These are phyloP conservation scores for Brassica nigra DNA, from an alignment of 345 rosid species.

Conservation along the genomic window DNA sequence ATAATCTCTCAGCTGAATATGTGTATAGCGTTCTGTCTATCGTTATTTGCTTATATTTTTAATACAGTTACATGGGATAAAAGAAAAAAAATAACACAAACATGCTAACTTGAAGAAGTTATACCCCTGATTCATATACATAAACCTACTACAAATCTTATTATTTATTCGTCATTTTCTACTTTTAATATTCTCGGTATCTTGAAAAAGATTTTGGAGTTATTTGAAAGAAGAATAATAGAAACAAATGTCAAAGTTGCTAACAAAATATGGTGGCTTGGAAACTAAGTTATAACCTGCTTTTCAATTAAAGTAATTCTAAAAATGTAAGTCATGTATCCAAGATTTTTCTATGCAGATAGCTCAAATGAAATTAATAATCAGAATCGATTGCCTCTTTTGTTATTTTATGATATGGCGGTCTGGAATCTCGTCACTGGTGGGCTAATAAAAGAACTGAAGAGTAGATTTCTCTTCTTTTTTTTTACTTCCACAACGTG, in stretches of 20 bases:
- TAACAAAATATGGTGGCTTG: constrained; percentile 31
- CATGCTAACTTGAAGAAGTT: background rate
- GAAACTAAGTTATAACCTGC: constrained; percentile 36
- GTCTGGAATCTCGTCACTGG: constrained; percentile 12
- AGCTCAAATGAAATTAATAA: constrained; percentile 8
- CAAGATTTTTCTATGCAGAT: constrained; percentile 23
- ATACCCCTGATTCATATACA: background rate
- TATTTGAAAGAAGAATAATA: background rate
- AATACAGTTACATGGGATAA: background rate
- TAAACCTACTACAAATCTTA: background rate
- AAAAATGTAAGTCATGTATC: constrained; percentile 17
- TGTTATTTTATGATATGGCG: constrained; percentile 33
- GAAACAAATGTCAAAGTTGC: constrained; percentile 8
- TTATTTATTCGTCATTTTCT: background rate
- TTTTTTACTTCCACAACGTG: background rate
- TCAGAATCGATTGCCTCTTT: constrained; percentile 35
- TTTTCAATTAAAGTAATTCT: constrained; percentile 23
- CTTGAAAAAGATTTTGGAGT: background rate
- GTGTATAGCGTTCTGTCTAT: background rate
- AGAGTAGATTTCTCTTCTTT: background rate
- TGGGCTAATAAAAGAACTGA: background rate
- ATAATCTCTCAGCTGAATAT: background rate
- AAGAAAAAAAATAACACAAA: background rate
- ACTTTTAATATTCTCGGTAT: background rate
- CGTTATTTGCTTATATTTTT: background rate